Evolutionary conservation across 805 yeast species (phyloP), one percentile per base, ranked within the genome.

Genomic region (Kazachstania viticola): DNA sequence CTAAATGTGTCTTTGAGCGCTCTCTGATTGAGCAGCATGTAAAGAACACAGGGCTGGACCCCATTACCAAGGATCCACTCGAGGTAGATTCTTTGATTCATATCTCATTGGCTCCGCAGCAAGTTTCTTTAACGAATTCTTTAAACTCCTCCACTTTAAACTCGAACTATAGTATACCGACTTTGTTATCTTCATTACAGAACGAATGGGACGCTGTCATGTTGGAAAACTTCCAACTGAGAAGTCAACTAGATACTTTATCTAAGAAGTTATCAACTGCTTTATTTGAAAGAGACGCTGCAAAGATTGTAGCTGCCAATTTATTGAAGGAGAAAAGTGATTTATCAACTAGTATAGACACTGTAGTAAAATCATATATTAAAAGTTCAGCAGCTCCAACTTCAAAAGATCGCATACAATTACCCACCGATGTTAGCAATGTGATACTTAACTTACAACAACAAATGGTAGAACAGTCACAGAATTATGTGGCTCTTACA

Each of bases 201-300:
- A 73, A 77, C 37, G 95, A 85, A 54, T 87, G 93, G 85, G 96
- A 87, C 49, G 72, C 95, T 0, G 51, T 82, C 27, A 81, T 88
- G 18, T 60, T 87, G 31, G 96, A 88, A 48, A 65, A 79, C 14
- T 84, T 83, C 47, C 69, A 75, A 25, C 60, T 87, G 39, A 66
- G 91, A 38, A 79, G 81, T 49, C 84, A 79, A 43, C 62, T 85
- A 24, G 69, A 65, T 31, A 61, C 63, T 16, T 66, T 85, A 1
- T 69, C 79, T 36, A 73, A 79, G 42, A 88, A 84, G 45, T 60
- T 87, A 30, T 76, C 91, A 19, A 60, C 79, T 2, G 77, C 94
- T 0, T 58, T 85, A 25, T 87, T 84, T 46, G 79, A 77, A 47
- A 81, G 81, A 40, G 97, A 87, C 51, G 95, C 96, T 1, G 94